Evolutionary conservation across 1,284 basidiomycete species (phyloP), one percentile per base, ranked within the genome.

Genomic region (Apiotrichum montevideense): DNA sequence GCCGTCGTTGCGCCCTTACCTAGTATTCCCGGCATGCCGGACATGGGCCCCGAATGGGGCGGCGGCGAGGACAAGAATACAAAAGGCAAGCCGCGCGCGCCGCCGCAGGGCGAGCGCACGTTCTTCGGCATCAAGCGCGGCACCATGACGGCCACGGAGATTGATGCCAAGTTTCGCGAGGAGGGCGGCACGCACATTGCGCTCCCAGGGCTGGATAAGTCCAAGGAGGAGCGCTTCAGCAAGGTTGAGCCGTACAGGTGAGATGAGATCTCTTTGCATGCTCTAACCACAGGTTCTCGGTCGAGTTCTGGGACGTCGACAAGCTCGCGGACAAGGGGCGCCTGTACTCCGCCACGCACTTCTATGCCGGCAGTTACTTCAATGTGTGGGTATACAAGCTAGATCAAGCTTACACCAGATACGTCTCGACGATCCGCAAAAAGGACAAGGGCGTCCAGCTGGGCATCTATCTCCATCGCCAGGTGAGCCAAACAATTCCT

Each of bases 231-330:
- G 33, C 65, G 66, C 42, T 78, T 75, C 74, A 72, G 73, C 5
- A 68, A 67, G 35, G 67, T 71, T 39, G 76, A 90, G 50, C 90
- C 90, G 0, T 87, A 81, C 74, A 82, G 89, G 33, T 89, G 69
- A 46, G 71, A 81, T 59, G 78, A 80, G 61, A 43, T 42, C 56
- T 59, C 39, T 9, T 43, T 61, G 11, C 14, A 33, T 86, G 83
- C 15, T 42, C 21, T 44, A 35, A 44, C 21, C 4, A 65, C 65
- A 70, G 78, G 41, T 78, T 95, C 69, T 84, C 84, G 5, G 88
- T 91, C 49, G 92, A 96, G 74, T 95, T 95, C 72, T 95, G 88
- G 85, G 87, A 89, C 64, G 81, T 92, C 33, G 87, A 89, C 64
- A 78, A 81, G 48, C 80, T 96, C 46, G 86, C 85, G 57, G 91